Conservation (phyloP, 1,284 basidiomycete genomes). For the Ceratobasidium papillatum region DNA sequence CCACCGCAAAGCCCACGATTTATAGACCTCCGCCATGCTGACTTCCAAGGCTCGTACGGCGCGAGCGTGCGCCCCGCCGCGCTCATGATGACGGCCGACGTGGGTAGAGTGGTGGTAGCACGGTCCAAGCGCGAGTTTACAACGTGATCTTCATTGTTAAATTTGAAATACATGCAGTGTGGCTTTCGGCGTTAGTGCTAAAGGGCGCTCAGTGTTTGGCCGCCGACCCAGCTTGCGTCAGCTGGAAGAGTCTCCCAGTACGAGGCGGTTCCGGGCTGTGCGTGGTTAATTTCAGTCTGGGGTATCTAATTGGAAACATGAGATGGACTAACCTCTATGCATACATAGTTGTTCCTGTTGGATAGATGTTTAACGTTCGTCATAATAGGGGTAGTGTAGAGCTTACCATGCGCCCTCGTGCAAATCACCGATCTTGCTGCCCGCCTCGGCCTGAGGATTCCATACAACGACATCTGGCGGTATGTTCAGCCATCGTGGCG, state of each 20-base stretch:
- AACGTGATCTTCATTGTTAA: slow-evolving; percentile 16
- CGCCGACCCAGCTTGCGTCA: slow-evolving; percentile 75
- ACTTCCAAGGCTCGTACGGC: slow-evolving; percentile 28
- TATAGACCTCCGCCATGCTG: slow-evolving; percentile 13
- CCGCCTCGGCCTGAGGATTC: slow-evolving; percentile 80
- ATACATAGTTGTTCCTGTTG: slow-evolving; percentile 78
- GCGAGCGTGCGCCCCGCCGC: background rate
- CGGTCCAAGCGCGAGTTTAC: slow-evolving; percentile 28
- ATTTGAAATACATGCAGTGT: slow-evolving; percentile 15
- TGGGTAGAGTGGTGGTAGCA: slow-evolving; percentile 27
- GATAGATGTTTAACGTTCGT: background rate
- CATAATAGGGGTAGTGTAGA: background rate
- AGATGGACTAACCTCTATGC: slow-evolving; percentile 60
- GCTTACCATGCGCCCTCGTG: slow-evolving; percentile 84
- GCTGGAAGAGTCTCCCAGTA: slow-evolving; percentile 68
- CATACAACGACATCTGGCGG: slow-evolving; percentile 75
- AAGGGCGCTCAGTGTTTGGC: slow-evolving; percentile 64
- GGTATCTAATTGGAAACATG: background rate
- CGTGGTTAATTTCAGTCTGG: background rate
- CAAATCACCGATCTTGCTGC: slow-evolving; percentile 83
- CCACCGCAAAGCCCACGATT: background rate
- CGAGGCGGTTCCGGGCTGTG: slow-evolving; percentile 78
- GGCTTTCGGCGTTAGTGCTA: slow-evolving; percentile 38
- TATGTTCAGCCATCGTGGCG: background rate
- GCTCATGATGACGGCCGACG: slow-evolving; percentile 17